These are phyloP conservation scores for Teratosphaeria destructans DNA, from an alignment of 2,329 filamentous ascomycete species.

Conservation along the genomic window DNA sequence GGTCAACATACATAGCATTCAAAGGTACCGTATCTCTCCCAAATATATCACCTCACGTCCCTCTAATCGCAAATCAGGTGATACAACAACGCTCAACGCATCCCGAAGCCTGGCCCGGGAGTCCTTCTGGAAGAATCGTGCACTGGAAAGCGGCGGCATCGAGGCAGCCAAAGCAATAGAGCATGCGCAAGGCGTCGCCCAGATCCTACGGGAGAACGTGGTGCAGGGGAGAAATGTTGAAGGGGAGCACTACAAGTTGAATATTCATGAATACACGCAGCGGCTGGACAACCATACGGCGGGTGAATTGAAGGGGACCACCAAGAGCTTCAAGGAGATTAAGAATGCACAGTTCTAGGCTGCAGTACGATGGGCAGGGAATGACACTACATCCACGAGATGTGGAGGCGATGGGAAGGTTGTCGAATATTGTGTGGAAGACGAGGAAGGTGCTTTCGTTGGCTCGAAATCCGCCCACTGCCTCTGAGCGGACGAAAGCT, in stretches of 20 bases:
- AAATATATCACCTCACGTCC: neutral
- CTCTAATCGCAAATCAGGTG: constrained; percentile 44
- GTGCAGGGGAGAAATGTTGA: constrained; percentile 57
- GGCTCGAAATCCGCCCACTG: neutral
- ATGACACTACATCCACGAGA: neutral
- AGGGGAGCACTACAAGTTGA: constrained; percentile 46
- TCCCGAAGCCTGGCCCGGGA: constrained; percentile 63
- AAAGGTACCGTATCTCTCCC: constrained; percentile 24
- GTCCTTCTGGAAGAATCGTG: constrained; percentile 60
- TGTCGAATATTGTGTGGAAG: neutral
- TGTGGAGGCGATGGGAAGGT: no score
- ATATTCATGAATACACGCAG: constrained; percentile 86
- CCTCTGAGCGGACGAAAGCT: neutral
- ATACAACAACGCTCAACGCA: constrained; percentile 55
- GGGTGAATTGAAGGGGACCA: constrained; percentile 47
- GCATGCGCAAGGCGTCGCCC: constrained; percentile 73
- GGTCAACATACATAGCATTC: constrained; percentile 74
- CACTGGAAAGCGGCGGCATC: constrained; percentile 47
- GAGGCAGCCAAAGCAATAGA: constrained; percentile 55
- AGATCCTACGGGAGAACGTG: constrained; percentile 69
- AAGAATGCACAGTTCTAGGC: constrained; percentile 21
- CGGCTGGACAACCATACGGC: constrained; percentile 87
- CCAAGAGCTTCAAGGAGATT: constrained; percentile 30
- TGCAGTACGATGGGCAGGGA: neutral
- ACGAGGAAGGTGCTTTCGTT: neutral